These are phyloP conservation scores for Backusella macrospora DNA, from an alignment of 192 early-diverging fungal species.

Conservation along the genomic window DNA sequence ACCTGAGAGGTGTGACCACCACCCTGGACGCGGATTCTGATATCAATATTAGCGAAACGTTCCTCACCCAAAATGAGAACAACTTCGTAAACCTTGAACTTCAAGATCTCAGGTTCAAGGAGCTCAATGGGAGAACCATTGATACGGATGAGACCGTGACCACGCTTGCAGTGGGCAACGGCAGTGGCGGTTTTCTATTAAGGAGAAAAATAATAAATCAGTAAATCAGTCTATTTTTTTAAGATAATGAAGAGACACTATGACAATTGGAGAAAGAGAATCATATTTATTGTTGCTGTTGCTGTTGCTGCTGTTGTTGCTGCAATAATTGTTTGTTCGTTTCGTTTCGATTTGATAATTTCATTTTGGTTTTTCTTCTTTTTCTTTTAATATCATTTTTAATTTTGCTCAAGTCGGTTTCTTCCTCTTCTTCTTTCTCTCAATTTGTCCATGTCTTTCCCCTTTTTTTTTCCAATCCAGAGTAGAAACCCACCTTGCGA, in stretches of 20 bases:
- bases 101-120: slow-evolving; percentile 95
- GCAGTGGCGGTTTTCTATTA: slow-evolving; percentile 96
- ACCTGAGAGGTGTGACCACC: slow-evolving; percentile 97
- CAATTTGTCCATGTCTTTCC: background rate
- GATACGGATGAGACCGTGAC: slow-evolving; percentile 95
- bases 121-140: slow-evolving; percentile 97
- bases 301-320: no score
- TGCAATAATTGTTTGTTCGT: background rate
- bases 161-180: slow-evolving; percentile 98
- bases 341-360: background rate
- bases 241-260: background rate
- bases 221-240: background rate
- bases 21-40: slow-evolving; percentile 95
- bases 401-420: background rate
- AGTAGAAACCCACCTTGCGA: slow-evolving; percentile 62
- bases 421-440: background rate
- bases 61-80: slow-evolving; percentile 96
- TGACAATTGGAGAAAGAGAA: background rate
- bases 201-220: background rate
- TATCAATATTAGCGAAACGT: slow-evolving; percentile 95
- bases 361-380: background rate
- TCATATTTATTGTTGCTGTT: no score
- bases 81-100: slow-evolving; percentile 99
- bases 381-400: background rate
- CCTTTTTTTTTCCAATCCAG: background rate